Base-by-base conservation (phyloP, 1,284 basidiomycete genomes). In the Athelia sp. region DNA sequence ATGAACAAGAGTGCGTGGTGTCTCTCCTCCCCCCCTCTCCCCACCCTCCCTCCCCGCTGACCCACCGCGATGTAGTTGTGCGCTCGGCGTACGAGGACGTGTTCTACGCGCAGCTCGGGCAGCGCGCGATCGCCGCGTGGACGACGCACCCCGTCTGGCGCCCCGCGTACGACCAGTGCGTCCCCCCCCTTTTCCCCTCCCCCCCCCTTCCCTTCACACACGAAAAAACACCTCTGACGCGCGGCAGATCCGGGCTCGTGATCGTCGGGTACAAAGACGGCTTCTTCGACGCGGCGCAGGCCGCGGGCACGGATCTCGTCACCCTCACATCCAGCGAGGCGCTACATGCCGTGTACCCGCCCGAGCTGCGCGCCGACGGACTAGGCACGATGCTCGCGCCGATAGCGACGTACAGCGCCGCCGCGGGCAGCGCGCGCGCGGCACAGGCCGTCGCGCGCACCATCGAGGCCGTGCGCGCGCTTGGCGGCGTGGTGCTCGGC, bases 371-470 rank as follows among this genome's bases (percentile, higher is more conserved):
- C 3, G 46, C 64, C 0, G 56, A 58, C 14, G 66, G 76, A 47
- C 51, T 50, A 43, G 55, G 69, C 64, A 10, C 56, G 54, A 32
- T 75, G 77, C 46, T 63, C 66, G 4, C 52, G 63, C 22, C 64
- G 59, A 29, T 56, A 60, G 4, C 81, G 82, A 0, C 95, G 90
- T 59, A 87, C 45, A 96, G 94, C 62, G 71, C 69, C 2, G 82
- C 89, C 35, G 84, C 87, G 1, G 94, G 94, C 2, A 97, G 94
- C 94, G 90, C 82, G 1, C 77, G 87, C 61, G 90, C 93, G 1
- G 74, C 78, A 1, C 79, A 84, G 56, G 90, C 87, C 1, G 64
- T 91, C 8, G 60, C 68, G 6, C 66, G 78, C 11, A 68, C 90
- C 51, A 77, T 87, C 47, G 62, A 69, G 32, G 78, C 75, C 49